Evolutionary conservation across 495 filamentous ascomycete species (phyloP), one percentile per base, ranked within the genome.

Genomic region (Penicillium salamii): DNA sequence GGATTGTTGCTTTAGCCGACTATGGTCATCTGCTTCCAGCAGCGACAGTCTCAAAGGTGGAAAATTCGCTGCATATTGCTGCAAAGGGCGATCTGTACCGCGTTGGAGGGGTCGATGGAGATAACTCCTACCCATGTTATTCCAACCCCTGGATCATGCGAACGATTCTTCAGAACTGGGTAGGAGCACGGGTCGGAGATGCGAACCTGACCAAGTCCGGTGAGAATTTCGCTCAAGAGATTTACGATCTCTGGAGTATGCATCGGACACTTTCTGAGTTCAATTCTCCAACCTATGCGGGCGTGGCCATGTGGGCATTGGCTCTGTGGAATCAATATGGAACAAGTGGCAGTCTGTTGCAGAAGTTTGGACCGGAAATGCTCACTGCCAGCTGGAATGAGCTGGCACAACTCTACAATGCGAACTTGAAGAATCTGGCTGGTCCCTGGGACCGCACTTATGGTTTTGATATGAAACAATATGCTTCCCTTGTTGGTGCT

Each of bases 371-470:
- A 2, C 46, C 55, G 24, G 50, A 52, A 1, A 61, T 72, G 29
- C 55, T 70, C 18, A 45, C 56, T 8, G 38, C 50, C 7, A 72
- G 57, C 36, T 72, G 69, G 69, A 52, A 67, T 23, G 51, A 62
- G 7, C 52, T 66, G 17, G 52, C 61, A 0, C 24, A 58, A 24
- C 57, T 75, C 9, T 75, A 65, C 43, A 65, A 72, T 29, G 58
- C 71, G 1, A 50, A 68, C 17, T 29, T 75, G 42, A 60, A 63
- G 29, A 75, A 75, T 28, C 32, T 72, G 19, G 71, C 69, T 21
- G 71, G 71, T 3, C 71, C 71, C 0, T 75, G 71, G 71, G 71
- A 75, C 35, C 63, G 71, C 3, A 61, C 62, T 1, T 75, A 75
- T 46, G 71, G 71, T 0, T 72, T 66, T 46, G 63, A 75, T 36